Base-by-base conservation (phyloP, 2,329 filamentous ascomycete genomes). In the Dothiorella sarmentorum region DNA sequence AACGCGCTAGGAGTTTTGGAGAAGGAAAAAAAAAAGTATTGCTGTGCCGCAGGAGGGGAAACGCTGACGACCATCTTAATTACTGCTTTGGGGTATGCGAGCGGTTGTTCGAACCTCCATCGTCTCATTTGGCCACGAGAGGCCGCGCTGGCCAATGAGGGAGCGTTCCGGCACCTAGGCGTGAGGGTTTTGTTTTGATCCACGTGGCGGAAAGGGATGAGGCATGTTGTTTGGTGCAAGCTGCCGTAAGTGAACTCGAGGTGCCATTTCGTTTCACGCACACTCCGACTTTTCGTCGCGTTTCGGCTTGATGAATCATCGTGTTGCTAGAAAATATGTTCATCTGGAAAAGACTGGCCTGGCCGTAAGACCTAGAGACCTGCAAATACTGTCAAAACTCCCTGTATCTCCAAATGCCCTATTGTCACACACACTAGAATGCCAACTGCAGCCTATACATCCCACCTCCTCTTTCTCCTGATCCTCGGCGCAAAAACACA, bases 371-470 rank as follows among this genome's bases (percentile, higher is more conserved):
- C 43, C 43, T 9, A 17, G 9, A 29, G 26, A 44, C 18, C 43
- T 17, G 43, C 43, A 47, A 33, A 47, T 47, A 47, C 27, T 29
- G n/a, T n/a, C 26, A 47, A n/a, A 47, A 47, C 43, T 47, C 43
- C 43, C 43, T 47, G 7, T 47, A 17, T 31, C 27, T 47, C 43
- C 43, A 47, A 31, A 47, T 47, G 43, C 43, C 43, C 43, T 47
- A 47, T 47, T 31, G 27, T 47, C 43, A 47, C 43, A 37, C 35
- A 7, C 35, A 31, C 26, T 29, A 24, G 43, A 47, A 47, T 47
- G 43, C 43, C 26, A 47, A 13, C 26, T 47, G 43, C 43, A 31
- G 43, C 43, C 18, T 33, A n/a, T 47, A 47, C 43, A 47, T 3
- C 42, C 31, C 29, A 20, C 26, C 44, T 1, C 26, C n/a, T 17